Base-by-base conservation (phyloP, 495 filamentous ascomycete genomes). In the Paragyromitra xinjiangensis region DNA sequence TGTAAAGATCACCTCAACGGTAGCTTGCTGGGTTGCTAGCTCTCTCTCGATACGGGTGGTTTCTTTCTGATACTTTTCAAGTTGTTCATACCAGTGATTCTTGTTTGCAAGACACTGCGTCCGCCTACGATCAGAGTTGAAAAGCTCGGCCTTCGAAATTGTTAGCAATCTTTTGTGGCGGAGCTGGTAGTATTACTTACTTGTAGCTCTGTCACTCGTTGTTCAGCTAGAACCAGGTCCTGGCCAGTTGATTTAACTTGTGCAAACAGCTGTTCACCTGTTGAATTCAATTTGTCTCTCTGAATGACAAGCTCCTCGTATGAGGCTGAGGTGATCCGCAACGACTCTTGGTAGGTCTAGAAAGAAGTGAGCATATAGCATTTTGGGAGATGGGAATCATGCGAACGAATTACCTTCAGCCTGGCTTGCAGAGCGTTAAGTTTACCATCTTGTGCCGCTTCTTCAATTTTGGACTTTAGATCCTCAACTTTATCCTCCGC, bases 381-480 rank as follows among this genome's bases (percentile, higher is more conserved):
- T 50, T 40, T 64, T 8, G n/a, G 9, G 6, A 34, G 16, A 22
- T 34, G 12, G 24, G 7, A 48, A 44, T 8, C n/a, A 42, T 9
- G 24, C 48, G 42, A 48, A 12, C 9, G 26, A n/a, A 66, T 40
- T 39, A 78, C 81, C 69, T 82, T 75, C 0, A 92, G 86, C 64
- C 84, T 79, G 6, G 82, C 80, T 63, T 88, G 85, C n/a, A 94
- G 83, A 26, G 85, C 85, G 45, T 92, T 89, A 39, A 94, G 84
- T 71, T 84, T 83, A 16, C 89, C 90, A 83, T 90, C 91, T 74
- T 89, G 87, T 2, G 88, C 87, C 61, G 85, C 86, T 50, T 88
- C 88, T 70, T 92, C 90, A 19, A 93, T 84, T 37, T 88, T 88
- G 40, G 88, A 86, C 64, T 88, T 86, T 9, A 92, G 85, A 59